Conservation (phyloP, 176 grass and related monocot species). For the Eragrostis curvula region DNA sequence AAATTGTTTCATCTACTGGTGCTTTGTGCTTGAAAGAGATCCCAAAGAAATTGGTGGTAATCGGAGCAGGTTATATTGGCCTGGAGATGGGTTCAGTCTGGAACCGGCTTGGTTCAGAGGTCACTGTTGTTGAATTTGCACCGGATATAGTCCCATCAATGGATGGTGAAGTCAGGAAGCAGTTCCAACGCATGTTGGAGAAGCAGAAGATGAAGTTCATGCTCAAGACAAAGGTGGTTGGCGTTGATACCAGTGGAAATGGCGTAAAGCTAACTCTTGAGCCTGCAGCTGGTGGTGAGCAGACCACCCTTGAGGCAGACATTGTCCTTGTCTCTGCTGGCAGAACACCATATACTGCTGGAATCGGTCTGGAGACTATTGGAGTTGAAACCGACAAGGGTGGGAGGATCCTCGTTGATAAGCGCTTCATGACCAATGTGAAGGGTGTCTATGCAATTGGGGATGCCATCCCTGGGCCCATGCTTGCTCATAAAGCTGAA, state of each 20-base stretch:
- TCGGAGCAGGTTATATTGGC: conserved; percentile 97
- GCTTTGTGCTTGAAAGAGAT: conserved; percentile 75
- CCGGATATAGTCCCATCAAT: conserved; percentile 92
- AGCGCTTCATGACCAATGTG: conserved; percentile 89
- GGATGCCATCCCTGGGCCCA: conserved; percentile 94
- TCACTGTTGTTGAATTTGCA: conserved; percentile 97
- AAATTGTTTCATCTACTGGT: conserved; percentile 97
- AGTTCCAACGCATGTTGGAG: conserved; percentile 98
- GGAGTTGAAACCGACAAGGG: conserved; percentile 85
- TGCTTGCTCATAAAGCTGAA: conserved; percentile 99
- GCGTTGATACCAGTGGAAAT: conserved; percentile 80
- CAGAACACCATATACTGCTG: conserved; percentile 73
- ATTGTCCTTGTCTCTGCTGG: conserved; percentile 93
- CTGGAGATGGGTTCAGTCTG: conserved; percentile 99
- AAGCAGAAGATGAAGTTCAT: conserved; percentile 99
- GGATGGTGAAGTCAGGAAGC: conserved; percentile 94
- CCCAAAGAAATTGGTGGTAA: conserved; percentile 95
- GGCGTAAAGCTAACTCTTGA: conserved; percentile 85
- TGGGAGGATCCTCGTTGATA: conserved; percentile 86
- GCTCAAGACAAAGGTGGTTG: conserved; percentile 95
- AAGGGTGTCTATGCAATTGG: conserved; percentile 93
- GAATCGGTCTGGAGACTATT: conserved; percentile 76
- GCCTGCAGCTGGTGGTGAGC: conserved; percentile 88
- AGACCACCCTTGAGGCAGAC: conserved; percentile 86
- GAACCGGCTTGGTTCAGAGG: conserved; percentile 90